Evolutionary conservation across 345 rosid genomes (phyloP).

Genomic region (Citrus mangshanensis): DNA sequence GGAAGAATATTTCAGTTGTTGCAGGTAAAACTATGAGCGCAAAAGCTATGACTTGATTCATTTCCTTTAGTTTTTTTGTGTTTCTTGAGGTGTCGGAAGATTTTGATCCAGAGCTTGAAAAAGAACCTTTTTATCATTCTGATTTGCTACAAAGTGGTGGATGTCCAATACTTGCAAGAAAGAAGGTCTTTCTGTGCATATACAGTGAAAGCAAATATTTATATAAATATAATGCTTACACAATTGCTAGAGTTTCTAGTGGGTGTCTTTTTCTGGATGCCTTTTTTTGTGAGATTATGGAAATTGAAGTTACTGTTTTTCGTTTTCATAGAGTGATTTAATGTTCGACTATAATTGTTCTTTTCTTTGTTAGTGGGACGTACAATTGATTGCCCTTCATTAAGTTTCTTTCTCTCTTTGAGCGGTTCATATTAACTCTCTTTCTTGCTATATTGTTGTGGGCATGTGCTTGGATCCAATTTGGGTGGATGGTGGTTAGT

Average conservation of each 20-base stretch:
- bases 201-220: conserved; percentile 5
- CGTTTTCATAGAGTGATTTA: conserved; percentile 25
- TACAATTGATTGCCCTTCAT: conserved; percentile 46
- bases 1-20: conserved; percentile 85
- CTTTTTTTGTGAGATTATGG: conserved; percentile 22
- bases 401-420: conserved; percentile 18
- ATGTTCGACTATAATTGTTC: conserved; percentile 39
- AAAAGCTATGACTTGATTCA: background rate
- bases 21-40: conserved; percentile 57
- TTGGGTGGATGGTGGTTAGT: conserved; percentile 37
- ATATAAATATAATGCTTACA: conserved; percentile 9
- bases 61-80: background rate
- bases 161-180: conserved; percentile 26
- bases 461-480: conserved; percentile 33
- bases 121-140: conserved; percentile 20
- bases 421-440: conserved; percentile 16
- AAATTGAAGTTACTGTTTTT: conserved; percentile 29
- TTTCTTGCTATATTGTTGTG: conserved; percentile 23
- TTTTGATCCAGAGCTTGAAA: conserved; percentile 17
- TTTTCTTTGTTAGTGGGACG: conserved; percentile 37
- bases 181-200: conserved; percentile 13
- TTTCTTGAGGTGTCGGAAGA: conserved; percentile 6
- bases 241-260: conserved; percentile 34
- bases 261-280: conserved; percentile 22
- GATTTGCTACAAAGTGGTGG: conserved; percentile 30